Conservation (phyloP, 2,329 filamentous ascomycete genomes). For the Fusarium palustre region DNA sequence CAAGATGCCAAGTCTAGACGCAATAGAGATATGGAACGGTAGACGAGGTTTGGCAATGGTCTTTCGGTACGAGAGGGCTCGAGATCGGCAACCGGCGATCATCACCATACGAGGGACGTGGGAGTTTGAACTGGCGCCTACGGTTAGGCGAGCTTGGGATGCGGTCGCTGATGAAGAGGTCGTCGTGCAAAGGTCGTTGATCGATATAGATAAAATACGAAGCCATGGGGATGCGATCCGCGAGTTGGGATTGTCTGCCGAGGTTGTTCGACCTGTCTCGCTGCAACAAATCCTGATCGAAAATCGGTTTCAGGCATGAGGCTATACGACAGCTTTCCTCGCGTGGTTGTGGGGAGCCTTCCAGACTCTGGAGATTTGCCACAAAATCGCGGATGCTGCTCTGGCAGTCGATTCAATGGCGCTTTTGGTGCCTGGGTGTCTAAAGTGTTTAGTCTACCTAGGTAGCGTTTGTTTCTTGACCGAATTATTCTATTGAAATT, state of each 20-base stretch:
- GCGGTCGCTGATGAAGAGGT: slow-evolving; percentile 37
- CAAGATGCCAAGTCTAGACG: slow-evolving; percentile 49
- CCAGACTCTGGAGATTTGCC: too few relatives aligned
- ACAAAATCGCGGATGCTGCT: too few relatives aligned
- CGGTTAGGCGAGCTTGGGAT: slow-evolving; percentile 43
- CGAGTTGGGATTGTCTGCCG: slow-evolving; percentile 37
- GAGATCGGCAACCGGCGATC: slow-evolving; percentile 32
- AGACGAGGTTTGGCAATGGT: slow-evolving; percentile 42
- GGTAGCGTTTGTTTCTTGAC: neutral
- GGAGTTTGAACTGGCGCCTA: slow-evolving; percentile 31
- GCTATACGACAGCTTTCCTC: too few relatives aligned
- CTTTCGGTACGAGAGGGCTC: slow-evolving; percentile 43
- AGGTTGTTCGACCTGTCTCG: slow-evolving; percentile 39
- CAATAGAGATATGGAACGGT: slow-evolving; percentile 52
- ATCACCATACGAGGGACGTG: slow-evolving; percentile 45
- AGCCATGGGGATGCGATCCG: slow-evolving; percentile 45
- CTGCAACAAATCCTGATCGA: slow-evolving; percentile 37
- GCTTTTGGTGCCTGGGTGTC: too few relatives aligned
- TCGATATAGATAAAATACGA: slow-evolving; percentile 29
- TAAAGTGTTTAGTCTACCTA: too few relatives aligned
- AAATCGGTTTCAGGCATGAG: too few relatives aligned
- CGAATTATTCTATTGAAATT: neutral
- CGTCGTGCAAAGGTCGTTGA: slow-evolving; percentile 29
- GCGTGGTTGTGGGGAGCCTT: too few relatives aligned
- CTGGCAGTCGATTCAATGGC: too few relatives aligned